A percentile compares a stretch with the other conserved stretches of the same genome.
Evolutionary conservation across 495 filamentous ascomycete genomes (phyloP).

Genomic region (Tirmania nivea): DNA sequence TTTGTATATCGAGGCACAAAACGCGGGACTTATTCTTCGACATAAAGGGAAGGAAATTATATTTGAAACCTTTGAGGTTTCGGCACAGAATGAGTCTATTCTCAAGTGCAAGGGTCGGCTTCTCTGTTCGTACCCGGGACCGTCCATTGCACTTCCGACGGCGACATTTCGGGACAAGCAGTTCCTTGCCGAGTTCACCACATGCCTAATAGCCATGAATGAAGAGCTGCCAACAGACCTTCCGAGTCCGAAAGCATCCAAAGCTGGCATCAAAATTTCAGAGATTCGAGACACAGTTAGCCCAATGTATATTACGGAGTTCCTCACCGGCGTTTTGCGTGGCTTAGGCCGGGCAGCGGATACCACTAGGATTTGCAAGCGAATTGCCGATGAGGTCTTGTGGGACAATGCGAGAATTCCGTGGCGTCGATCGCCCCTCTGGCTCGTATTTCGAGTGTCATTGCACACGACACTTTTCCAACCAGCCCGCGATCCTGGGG

Average conservation of each 20-base stretch:
- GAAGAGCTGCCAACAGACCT: slow-evolving; percentile 21
- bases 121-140: slow-evolving; percentile 32
- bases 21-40: slow-evolving; percentile 34
- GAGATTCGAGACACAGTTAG: slow-evolving; percentile 33
- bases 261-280: not conserved
- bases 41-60: slow-evolving; percentile 16
- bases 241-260: slow-evolving; percentile 10
- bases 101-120: slow-evolving; percentile 30
- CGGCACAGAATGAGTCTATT: slow-evolving; percentile 27
- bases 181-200: slow-evolving; percentile 23
- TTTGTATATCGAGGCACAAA: slow-evolving; percentile 34
- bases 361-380: slow-evolving; percentile 28
- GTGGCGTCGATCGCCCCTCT: slow-evolving; percentile 36
- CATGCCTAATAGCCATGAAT: slow-evolving; percentile 27
- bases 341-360: slow-evolving; percentile 22
- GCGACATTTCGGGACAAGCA: slow-evolving; percentile 17
- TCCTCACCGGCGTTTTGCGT: slow-evolving; percentile 29
- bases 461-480: slow-evolving; percentile 24
- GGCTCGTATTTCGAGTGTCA: slow-evolving; percentile 36
- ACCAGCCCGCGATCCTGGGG: not conserved
- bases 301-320: slow-evolving; percentile 34
- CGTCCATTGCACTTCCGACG: slow-evolving; percentile 22
- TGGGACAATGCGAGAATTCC: slow-evolving; percentile 25
- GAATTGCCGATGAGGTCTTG: slow-evolving; percentile 38
- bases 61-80: slow-evolving; percentile 37